A percentile compares a stretch with the other conserved stretches of the same genome.
Conservation (phyloP, 1,284 basidiomycete species). For the Vanrija pseudolonga region DNA sequence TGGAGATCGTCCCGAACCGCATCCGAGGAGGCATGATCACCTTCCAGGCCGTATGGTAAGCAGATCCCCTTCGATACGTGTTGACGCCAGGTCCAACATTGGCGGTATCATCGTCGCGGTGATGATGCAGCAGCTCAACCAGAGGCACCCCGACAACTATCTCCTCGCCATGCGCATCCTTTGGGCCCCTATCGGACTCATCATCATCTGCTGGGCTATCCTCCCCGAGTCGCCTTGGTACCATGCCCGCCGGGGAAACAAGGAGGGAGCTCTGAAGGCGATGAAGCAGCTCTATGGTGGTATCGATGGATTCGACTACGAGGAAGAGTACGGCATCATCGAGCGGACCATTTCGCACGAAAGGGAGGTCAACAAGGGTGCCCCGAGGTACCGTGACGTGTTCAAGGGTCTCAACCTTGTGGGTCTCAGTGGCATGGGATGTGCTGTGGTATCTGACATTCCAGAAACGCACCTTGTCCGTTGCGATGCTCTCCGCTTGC, state of each 20-base stretch:
- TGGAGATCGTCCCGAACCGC: constrained; percentile 9
- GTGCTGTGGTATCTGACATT: neutral
- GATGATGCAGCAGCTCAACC: constrained; percentile 16
- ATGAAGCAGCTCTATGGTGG: neutral
- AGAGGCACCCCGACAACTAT: constrained; percentile 9
- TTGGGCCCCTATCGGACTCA: constrained; percentile 15
- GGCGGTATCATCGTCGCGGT: constrained; percentile 1
- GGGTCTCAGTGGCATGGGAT: neutral
- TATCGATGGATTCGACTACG: constrained; percentile 6
- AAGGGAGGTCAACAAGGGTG: neutral
- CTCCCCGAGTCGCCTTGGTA: constrained; percentile 18
- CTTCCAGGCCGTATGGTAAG: constrained; percentile 6
- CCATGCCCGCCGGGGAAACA: constrained; percentile 18
- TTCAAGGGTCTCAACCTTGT: neutral
- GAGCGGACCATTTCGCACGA: constrained; percentile 10
- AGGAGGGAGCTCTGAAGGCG: constrained; percentile 17
- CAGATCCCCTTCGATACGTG: neutral
- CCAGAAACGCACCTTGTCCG: constrained; percentile 16
- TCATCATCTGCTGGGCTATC: constrained; percentile 7
- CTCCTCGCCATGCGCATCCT: constrained; percentile 10
- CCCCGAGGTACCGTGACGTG: neutral
- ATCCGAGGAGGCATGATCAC: constrained; percentile 9
- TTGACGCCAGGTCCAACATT: neutral
- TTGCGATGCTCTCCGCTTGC: constrained; percentile 13
- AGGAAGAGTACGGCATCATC: constrained; percentile 29